Evolutionary conservation across 2,329 filamentous ascomycete species (phyloP).

Genomic region (Talaromyces marneffei): DNA sequence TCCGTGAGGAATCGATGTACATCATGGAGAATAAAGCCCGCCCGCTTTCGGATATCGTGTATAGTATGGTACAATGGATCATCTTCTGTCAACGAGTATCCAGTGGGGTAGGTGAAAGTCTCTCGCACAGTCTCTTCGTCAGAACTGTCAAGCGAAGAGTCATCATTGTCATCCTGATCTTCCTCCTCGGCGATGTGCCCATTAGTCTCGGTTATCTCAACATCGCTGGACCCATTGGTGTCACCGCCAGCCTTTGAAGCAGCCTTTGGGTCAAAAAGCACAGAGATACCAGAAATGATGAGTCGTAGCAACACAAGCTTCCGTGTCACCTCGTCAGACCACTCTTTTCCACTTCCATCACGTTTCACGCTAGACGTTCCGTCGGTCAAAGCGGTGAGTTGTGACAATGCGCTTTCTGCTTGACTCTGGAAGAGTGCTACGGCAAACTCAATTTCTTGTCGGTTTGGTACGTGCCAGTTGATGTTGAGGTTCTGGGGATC

Average conservation of each 20-base stretch:
- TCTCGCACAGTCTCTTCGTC: slow-evolving; percentile 63
- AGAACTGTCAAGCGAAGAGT: slow-evolving; percentile 51
- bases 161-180: slow-evolving; percentile 24
- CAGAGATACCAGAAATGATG: slow-evolving; percentile 83
- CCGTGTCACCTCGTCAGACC: slow-evolving; percentile 93
- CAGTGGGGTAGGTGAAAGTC: slow-evolving; percentile 81
- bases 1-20: slow-evolving; percentile 78
- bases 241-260: slow-evolving; percentile 51
- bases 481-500: slow-evolving; percentile 72
- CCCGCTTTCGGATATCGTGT: slow-evolving; percentile 71
- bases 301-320: slow-evolving; percentile 82
- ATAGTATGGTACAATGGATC: slow-evolving; percentile 66
- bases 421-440: slow-evolving; percentile 84
- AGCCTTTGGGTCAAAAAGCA: slow-evolving; percentile 75
- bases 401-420: slow-evolving; percentile 66
- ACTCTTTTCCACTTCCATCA: slow-evolving; percentile 94
- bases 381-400: slow-evolving; percentile 73
- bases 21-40: slow-evolving; percentile 73
- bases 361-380: slow-evolving; percentile 76
- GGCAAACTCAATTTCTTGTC: slow-evolving; percentile 79
- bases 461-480: slow-evolving; percentile 80
- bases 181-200: slow-evolving; percentile 21
- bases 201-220: slow-evolving; percentile 42
- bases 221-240: slow-evolving; percentile 43
- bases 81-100: slow-evolving; percentile 66